phyloP scores from a whole-genome alignment of 768 basidiomycete genomes.

The Pleurotus eryngii region DNA sequence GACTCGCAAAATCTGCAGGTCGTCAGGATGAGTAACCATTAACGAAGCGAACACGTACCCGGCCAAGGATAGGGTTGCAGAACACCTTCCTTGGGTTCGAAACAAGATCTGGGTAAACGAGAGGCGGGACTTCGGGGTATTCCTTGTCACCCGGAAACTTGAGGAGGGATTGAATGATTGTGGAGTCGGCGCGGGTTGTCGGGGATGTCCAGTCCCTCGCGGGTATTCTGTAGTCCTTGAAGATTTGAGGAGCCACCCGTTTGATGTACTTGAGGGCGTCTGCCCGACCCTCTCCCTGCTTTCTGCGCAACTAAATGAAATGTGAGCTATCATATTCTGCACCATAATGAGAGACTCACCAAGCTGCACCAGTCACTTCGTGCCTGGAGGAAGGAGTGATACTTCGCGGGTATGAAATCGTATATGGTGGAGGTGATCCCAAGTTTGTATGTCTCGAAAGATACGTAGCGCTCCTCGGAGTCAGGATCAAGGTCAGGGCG shows the following conservation, averaged over 20 bases:
- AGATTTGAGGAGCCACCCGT: too few relatives aligned
- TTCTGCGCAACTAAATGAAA: neutral
- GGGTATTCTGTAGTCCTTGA: too few relatives aligned
- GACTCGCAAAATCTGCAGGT: neutral
- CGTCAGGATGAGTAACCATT: neutral
- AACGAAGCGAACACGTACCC: neutral
- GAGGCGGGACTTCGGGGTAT: neutral
- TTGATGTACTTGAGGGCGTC: too few relatives aligned
- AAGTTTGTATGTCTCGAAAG: neutral
- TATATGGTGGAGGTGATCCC: neutral
- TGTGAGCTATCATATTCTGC: neutral
- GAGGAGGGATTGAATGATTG: neutral
- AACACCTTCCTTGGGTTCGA: neutral
- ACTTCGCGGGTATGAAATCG: neutral
- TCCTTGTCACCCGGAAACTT: neutral
- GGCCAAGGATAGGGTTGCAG: neutral
- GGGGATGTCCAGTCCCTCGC: neutral
- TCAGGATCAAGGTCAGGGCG: neutral
- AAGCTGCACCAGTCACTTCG: neutral
- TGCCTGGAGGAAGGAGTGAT: neutral
- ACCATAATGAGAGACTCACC: neutral
- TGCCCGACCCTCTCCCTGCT: neutral
- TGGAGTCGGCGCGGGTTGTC: neutral
- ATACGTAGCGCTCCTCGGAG: neutral
- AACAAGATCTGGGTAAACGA: neutral